phyloP scores from a whole-genome alignment of 1,284 basidiomycete species.

The Microbotryomycetes sp. region DNA sequence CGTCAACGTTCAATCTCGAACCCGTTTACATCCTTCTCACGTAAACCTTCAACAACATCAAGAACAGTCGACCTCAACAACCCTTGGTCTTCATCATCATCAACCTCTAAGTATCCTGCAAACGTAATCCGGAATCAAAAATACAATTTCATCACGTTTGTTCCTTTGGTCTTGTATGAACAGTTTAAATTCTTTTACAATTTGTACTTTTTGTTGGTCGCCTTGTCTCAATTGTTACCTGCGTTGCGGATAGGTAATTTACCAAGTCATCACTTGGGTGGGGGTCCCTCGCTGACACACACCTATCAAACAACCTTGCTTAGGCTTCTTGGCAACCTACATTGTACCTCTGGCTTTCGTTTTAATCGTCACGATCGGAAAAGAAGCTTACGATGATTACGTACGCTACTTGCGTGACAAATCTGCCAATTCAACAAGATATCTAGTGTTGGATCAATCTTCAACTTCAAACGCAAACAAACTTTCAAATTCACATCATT shows the following conservation, averaged over 20 bases:
- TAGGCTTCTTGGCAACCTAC: constrained; percentile 92
- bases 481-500: background rate
- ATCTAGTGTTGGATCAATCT: constrained; percentile 66
- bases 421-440: constrained; percentile 90
- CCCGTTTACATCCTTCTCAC: background rate
- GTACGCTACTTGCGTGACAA: constrained; percentile 82
- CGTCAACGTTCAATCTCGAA: background rate
- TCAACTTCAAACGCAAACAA: constrained; percentile 35
- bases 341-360: constrained; percentile 95
- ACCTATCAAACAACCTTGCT: background rate
- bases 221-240: constrained; percentile 90
- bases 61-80: constrained; percentile 27
- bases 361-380: constrained; percentile 89
- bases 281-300: background rate
- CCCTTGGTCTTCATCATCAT: background rate
- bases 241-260: constrained; percentile 84
- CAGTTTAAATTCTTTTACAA: constrained; percentile 99
- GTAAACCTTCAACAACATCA: constrained; percentile 3
- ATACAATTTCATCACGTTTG: constrained; percentile 88
- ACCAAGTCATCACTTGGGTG: background rate
- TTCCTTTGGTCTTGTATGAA: constrained; percentile 95
- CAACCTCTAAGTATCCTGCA: constrained; percentile 48
- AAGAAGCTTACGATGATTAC: constrained; percentile 98
- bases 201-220: constrained; percentile 94
- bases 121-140: constrained; percentile 97